Percentiles rank a stretch among this genome's conserved stretches.
These are phyloP conservation scores for Eucalyptus dawsonii DNA, from an alignment of 345 rosid species.

Conservation along the genomic window DNA sequence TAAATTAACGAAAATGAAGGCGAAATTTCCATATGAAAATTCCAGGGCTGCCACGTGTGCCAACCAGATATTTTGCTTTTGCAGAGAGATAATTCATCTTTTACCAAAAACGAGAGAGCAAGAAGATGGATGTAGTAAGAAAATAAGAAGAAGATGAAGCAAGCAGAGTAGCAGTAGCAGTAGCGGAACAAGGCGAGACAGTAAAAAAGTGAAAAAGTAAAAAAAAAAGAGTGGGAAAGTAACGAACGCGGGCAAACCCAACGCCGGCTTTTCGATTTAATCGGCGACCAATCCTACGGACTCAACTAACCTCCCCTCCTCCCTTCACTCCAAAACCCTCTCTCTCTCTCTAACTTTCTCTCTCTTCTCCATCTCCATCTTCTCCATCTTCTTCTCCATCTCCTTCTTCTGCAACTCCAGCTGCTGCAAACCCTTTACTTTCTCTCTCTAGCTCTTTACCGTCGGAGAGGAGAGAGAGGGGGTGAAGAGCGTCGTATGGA, in stretches of 20 bases:
- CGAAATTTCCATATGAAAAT: neutral
- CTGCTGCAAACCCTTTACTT: neutral
- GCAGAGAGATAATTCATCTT: neutral
- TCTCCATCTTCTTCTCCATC: neutral
- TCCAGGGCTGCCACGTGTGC: neutral
- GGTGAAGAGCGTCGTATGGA: neutral
- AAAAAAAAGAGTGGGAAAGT: neutral
- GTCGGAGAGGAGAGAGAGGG: neutral
- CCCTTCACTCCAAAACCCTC: neutral
- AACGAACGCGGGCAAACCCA: neutral
- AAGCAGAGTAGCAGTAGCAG: neutral
- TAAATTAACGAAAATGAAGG: neutral
- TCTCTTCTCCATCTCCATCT: neutral
- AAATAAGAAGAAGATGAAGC: neutral
- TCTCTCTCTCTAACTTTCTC: neutral
- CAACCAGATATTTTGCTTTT: neutral
- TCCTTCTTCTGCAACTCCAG: neutral
- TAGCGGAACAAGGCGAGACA: neutral
- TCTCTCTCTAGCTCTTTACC: neutral
- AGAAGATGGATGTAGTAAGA: rapidly evolving
- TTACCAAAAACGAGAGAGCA: neutral
- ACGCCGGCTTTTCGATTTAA: neutral
- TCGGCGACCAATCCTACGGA: neutral
- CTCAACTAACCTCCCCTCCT: neutral
- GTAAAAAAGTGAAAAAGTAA: neutral